Evolutionary conservation across 345 rosid species (phyloP).

Genomic region (Eucalyptus marginata): DNA sequence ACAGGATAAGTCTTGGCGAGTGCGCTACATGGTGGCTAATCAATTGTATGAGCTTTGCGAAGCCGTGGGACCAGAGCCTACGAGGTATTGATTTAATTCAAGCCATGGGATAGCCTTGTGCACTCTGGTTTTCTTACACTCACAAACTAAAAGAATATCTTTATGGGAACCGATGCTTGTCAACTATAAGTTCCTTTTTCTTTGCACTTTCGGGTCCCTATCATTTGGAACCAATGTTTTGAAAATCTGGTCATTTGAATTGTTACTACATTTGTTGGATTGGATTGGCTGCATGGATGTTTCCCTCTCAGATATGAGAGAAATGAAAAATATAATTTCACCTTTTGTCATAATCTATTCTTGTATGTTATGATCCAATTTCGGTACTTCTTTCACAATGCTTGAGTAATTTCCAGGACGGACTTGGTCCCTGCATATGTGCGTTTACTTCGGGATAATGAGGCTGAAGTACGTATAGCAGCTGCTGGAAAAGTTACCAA

Average conservation of each 20-base stretch:
- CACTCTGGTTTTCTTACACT: neutral
- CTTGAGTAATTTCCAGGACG: slow-evolving; percentile 21
- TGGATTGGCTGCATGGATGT: neutral
- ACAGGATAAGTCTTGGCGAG: slow-evolving; percentile 99
- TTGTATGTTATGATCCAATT: neutral
- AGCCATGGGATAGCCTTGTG: neutral
- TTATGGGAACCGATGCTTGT: neutral
- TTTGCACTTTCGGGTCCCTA: neutral
- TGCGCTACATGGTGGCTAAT: slow-evolving; percentile 96
- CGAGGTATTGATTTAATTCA: slow-evolving; percentile 40
- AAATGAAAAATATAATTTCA: neutral
- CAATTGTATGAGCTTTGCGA: slow-evolving; percentile 95
- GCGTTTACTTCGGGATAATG: slow-evolving; percentile 87
- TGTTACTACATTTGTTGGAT: neutral
- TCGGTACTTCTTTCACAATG: neutral
- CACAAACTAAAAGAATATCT: neutral
- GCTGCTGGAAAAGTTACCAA: slow-evolving; percentile 96
- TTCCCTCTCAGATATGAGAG: neutral
- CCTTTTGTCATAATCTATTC: neutral
- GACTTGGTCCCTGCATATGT: slow-evolving; percentile 94
- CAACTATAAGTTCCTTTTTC: neutral
- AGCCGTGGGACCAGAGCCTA: slow-evolving; percentile 92
- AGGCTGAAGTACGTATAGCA: slow-evolving; percentile 98
- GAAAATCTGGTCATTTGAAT: neutral
- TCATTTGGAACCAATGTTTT: neutral